Base-by-base conservation (phyloP, 805 yeast species). In the Teunomyces lycoperdinae region DNA sequence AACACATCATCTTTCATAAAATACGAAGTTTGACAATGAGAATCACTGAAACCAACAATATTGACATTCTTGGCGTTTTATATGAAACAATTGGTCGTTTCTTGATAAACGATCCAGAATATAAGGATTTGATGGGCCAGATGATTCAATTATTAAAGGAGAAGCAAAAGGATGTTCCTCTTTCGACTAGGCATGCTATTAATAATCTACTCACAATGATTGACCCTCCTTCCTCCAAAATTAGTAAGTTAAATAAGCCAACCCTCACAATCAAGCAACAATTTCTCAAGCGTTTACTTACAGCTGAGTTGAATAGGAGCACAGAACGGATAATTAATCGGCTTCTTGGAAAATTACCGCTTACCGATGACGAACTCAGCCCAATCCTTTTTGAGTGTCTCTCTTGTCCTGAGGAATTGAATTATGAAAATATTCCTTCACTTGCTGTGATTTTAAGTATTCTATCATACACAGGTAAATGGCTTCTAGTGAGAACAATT, bases 41-140 rank as follows among this genome's bases (percentile, higher is more conserved):
- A 45, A 58, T 76, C 14, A 71, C 76, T 5, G 71, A 76, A 0
- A 74, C 81, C 7, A 77, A 78, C 50, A 87, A 85, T 60, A 76
- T 87, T 49, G 96, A 87, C 55, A 77, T 84, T 6, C 66, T 90
- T 47, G 73, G 81, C 8, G 75, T 84, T n/a, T 67, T 89, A 38
- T 84, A 89, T 57, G 96, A 90, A 56, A 72, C 80, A 32, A 77
- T 88, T 55, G 96, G 96, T 0, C 72, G 81, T 48, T 80, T 83
- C 49, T 70, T 90, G 43, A 61, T 85, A 39, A 68, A 79, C 51
- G 76, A 73, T 24, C 76, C 80, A 0, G 87, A 82, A 20, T 84
- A 81, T 50, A 70, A 69, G 42, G 76, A 70, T 5, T 69, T 81
- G 31, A 87, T 88, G 79, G 70, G 71, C 11, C 83, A 81, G 50